These are phyloP conservation scores for Kuraishia capsulata DNA, from an alignment of 805 yeast genomes.

Conservation along the genomic window DNA sequence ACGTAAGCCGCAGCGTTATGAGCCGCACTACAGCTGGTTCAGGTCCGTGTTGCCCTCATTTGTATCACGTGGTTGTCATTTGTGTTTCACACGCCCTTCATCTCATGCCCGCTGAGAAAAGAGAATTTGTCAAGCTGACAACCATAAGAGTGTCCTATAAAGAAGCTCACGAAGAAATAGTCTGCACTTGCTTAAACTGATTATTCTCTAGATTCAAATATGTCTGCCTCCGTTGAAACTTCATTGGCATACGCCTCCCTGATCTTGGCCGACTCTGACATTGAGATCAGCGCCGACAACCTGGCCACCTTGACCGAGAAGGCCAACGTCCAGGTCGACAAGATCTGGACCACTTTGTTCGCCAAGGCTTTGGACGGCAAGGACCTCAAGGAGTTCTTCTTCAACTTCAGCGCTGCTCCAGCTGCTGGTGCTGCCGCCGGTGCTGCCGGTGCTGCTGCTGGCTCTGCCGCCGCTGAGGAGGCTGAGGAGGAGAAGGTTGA, in stretches of 20 bases:
- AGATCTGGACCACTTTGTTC: constrained; percentile 74
- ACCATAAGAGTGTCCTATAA: no score
- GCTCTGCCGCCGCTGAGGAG: constrained; percentile 39
- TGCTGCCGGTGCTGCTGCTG: constrained; percentile 36
- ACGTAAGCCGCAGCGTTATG: no score
- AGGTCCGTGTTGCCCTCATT: no score
- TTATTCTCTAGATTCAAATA: constrained; percentile 24
- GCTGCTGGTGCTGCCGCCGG: constrained; percentile 42
- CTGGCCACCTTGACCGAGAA: constrained; percentile 62
- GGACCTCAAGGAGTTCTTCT: constrained; percentile 61
- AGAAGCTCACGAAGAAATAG: no score
- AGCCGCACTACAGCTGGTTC: no score
- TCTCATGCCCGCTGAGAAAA: no score
- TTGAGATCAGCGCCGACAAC: constrained; percentile 84
- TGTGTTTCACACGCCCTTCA: no score
- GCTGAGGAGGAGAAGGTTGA: constrained; percentile 56
- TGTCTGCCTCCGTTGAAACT: constrained; percentile 72
- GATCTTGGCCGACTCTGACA: constrained; percentile 94
- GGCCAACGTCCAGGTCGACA: constrained; percentile 72
- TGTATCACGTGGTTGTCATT: no score
- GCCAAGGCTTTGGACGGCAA: constrained; percentile 79
- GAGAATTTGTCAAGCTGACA: no score
- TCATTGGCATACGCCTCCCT: constrained; percentile 96
- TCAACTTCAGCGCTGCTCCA: constrained; percentile 42
- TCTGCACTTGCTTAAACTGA: constrained; percentile 35